phyloP scores from a whole-genome alignment of 2,329 filamentous ascomycete species.

The Colletotrichum neosansevieriae region DNA sequence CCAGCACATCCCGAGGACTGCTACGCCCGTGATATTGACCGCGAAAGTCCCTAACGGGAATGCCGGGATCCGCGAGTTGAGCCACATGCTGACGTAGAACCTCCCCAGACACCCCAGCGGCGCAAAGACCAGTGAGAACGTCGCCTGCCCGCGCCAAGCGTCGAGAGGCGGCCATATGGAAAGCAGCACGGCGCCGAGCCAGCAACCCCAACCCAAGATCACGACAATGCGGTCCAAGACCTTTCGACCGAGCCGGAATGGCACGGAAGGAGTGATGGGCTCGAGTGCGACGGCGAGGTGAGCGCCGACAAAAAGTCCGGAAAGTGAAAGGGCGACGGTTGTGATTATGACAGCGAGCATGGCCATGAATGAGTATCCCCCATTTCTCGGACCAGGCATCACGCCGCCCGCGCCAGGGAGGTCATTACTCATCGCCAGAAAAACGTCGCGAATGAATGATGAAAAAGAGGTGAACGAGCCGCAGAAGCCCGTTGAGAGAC shows the following conservation, averaged over 20 bases:
- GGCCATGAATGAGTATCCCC: slow-evolving; percentile 87
- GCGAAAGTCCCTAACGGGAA: slow-evolving; percentile 91
- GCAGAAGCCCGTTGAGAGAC: slow-evolving; percentile 87
- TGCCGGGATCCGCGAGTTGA: slow-evolving; percentile 74
- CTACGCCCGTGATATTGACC: slow-evolving; percentile 83
- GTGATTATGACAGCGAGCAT: slow-evolving; percentile 79
- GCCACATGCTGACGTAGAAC: slow-evolving; percentile 76
- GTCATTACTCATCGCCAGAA: slow-evolving; percentile 83
- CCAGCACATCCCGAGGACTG: slow-evolving; percentile 80
- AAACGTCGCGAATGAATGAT: slow-evolving; percentile 83
- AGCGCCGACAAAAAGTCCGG: slow-evolving; percentile 77
- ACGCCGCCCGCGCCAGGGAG: slow-evolving; percentile 56
- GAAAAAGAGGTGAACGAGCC: slow-evolving; percentile 94
- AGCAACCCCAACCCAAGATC: slow-evolving; percentile 77
- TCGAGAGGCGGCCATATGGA: slow-evolving; percentile 78
- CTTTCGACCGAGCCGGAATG: slow-evolving; percentile 67
- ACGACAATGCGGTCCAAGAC: slow-evolving; percentile 74
- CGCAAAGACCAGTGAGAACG: slow-evolving; percentile 85
- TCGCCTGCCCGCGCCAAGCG: slow-evolving; percentile 79
- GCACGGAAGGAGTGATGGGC: slow-evolving; percentile 69
- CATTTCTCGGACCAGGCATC: slow-evolving; percentile 64
- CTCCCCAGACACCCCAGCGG: slow-evolving; percentile 82
- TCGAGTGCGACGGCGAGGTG: slow-evolving; percentile 78
- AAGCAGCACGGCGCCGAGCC: slow-evolving; percentile 82
- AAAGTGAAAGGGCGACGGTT: slow-evolving; percentile 77